These are phyloP conservation scores for Penicillium paneum DNA, from an alignment of 2,329 filamentous ascomycete species.

Conservation along the genomic window DNA sequence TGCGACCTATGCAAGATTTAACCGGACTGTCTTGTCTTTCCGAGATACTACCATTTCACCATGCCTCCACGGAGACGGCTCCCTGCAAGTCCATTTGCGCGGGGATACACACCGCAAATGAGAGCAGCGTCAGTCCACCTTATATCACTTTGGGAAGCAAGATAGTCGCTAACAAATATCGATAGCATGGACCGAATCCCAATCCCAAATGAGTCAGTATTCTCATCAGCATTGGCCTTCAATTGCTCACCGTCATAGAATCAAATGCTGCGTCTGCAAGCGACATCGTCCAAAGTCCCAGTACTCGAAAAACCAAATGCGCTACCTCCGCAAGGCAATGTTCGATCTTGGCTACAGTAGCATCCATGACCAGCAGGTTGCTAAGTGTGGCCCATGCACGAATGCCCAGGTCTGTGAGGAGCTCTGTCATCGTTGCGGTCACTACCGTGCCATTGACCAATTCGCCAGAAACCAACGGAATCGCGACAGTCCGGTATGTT, in stretches of 20 bases:
- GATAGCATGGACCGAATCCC: neutral
- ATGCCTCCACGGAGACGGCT: neutral
- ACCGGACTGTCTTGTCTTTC: neutral
- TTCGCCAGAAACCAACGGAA: constrained; percentile 8
- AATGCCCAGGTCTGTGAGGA: neutral
- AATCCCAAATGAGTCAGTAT: constrained; percentile 3
- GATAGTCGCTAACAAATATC: neutral
- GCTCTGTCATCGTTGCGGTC: constrained; percentile 3
- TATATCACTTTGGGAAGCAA: neutral
- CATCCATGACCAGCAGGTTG: neutral
- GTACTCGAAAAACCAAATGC: constrained; percentile 4
- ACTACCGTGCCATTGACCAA: constrained; percentile 2
- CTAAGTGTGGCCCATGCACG: constrained; percentile 5
- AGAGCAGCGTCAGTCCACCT: neutral
- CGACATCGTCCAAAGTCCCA: neutral
- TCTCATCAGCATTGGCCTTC: neutral
- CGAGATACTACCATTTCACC: neutral
- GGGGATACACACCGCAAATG: neutral
- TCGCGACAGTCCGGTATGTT: constrained; percentile 2
- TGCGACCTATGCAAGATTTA: neutral
- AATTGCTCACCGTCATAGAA: neutral
- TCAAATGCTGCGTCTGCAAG: constrained; percentile 9
- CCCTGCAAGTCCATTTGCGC: neutral
- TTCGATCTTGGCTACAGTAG: neutral
- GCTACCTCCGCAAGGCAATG: constrained; percentile 2